Base-by-base conservation (phyloP, 2,329 filamentous ascomycete genomes). In the Xylaria sp. region DNA sequence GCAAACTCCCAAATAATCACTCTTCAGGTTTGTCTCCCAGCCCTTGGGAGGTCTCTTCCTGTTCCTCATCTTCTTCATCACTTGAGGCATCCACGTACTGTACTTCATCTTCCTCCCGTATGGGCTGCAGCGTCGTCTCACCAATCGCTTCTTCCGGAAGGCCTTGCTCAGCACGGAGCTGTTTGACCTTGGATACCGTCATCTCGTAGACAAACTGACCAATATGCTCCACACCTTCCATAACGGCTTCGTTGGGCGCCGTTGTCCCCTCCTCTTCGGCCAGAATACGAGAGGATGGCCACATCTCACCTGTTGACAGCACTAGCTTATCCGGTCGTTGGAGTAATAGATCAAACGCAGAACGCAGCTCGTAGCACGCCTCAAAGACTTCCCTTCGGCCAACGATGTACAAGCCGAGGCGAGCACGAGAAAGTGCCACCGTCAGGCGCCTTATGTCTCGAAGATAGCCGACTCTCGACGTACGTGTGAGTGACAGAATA, bases 151-250 rank as follows among this genome's bases (percentile, higher is more conserved):
- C 62, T 39, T 69, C 63, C n/a, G 75, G 73, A 55, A 80, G 66
- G 8, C 78, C 78, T 25, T 77, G 78, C 60, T 82, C 84, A 10
- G 76, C 80, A 60, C 83, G 81, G 55, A 89, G 71, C 76, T 88
- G 85, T 76, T 84, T 80, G 44, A 88, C 73, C 76, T 81, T 85
- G 1, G 86, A 88, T 56, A 91, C 88, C 3, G 94, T 97, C 94
- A 99, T 99, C 80, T 99, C 93, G 79, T 89, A 97, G 25, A 99
- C 95, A 80, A 98, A 99, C 81, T 97, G 92, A 0, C 96, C 96
- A 44, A 99, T 81, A 82, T 99, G 96, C 83, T 99, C 95, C 0
- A 98, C 91, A 41, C 92, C 89, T 75, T 95, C 92, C 93, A 99
- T 98, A 23, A 89, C 85, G 0, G 90, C 91, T 75, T 88, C 86